phyloP scores from a whole-genome alignment of 331 rosid genomes.

The Telfairia occidentalis region DNA sequence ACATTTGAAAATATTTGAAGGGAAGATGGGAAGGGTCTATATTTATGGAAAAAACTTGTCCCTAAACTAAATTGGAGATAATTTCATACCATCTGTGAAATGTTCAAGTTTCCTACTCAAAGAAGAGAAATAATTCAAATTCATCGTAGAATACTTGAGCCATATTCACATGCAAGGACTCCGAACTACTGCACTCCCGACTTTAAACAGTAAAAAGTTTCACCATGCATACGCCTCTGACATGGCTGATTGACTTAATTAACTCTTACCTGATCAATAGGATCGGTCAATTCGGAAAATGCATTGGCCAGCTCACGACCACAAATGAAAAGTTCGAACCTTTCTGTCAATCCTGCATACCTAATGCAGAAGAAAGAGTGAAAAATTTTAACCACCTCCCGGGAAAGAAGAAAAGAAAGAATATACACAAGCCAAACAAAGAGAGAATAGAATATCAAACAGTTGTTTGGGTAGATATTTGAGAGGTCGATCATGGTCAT shows the following conservation, averaged over 20 bases:
- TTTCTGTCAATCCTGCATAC: constrained; percentile 72
- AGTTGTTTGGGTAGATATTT: neutral
- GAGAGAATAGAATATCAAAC: constrained; percentile 2
- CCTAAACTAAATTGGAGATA: neutral
- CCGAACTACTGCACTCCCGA: neutral
- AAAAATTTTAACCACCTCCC: neutral
- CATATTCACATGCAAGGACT: neutral
- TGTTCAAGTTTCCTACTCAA: neutral
- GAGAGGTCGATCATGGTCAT: neutral
- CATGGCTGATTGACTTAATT: neutral
- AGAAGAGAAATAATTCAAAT: neutral
- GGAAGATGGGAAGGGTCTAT: neutral
- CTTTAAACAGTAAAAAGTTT: neutral
- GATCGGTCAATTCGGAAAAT: constrained; percentile 94
- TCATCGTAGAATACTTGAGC: neutral
- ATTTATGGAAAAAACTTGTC: neutral
- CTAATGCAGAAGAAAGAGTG: constrained; percentile 26
- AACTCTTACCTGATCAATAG: constrained; percentile 73
- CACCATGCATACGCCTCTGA: neutral
- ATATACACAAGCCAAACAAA: neutral
- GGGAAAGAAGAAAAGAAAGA: neutral
- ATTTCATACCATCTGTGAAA: neutral
- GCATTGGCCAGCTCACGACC: constrained; percentile 98
- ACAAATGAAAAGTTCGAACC: constrained; percentile 90
- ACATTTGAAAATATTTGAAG: neutral